Evolutionary conservation across 2,329 filamentous ascomycete species (phyloP).

Genomic region (Fusarium sp.): DNA sequence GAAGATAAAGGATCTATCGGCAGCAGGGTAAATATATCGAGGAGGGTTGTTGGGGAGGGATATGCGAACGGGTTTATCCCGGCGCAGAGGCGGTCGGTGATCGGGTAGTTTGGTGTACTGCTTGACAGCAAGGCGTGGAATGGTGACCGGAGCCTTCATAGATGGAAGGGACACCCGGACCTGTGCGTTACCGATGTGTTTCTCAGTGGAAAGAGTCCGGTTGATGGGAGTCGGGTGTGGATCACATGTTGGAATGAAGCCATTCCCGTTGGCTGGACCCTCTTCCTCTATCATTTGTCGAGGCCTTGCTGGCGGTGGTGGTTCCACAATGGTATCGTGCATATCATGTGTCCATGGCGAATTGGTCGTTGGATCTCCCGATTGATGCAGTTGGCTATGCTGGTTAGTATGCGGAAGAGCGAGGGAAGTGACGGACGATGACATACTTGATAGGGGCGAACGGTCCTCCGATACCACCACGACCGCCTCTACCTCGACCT

Average conservation of each 20-base stretch:
- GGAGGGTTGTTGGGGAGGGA: conserved; percentile 82
- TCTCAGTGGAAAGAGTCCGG: conserved; percentile 82
- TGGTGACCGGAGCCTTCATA: conserved; percentile 75
- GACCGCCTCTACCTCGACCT: conserved; percentile 69
- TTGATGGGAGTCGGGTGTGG: conserved; percentile 73
- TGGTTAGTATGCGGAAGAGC: conserved; percentile 40
- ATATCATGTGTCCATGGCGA: conserved; percentile 94
- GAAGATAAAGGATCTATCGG: conserved; percentile 95
- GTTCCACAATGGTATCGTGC: conserved; percentile 74
- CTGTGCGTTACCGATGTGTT: conserved; percentile 83
- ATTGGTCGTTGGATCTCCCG: conserved; percentile 71
- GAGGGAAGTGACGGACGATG: conserved; percentile 2
- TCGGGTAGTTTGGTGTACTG: conserved; percentile 95
- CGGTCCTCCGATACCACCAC: conserved; percentile 66
- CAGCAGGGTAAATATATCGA: conserved; percentile 89
- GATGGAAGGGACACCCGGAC: conserved; percentile 82
- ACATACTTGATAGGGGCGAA: conserved; percentile 72
- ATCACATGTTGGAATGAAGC: conserved; percentile 64
- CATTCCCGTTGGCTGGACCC: conserved; percentile 63
- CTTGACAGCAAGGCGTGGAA: conserved; percentile 81
- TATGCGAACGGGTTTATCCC: conserved; percentile 95
- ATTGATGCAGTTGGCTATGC: conserved; percentile 53
- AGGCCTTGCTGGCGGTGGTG: conserved; percentile 51
- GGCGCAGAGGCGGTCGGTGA: conserved; percentile 89
- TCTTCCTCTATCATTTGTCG: conserved; percentile 57